Base-by-base conservation (phyloP, 306 rosid genomes). In the Lupinus albus region DNA sequence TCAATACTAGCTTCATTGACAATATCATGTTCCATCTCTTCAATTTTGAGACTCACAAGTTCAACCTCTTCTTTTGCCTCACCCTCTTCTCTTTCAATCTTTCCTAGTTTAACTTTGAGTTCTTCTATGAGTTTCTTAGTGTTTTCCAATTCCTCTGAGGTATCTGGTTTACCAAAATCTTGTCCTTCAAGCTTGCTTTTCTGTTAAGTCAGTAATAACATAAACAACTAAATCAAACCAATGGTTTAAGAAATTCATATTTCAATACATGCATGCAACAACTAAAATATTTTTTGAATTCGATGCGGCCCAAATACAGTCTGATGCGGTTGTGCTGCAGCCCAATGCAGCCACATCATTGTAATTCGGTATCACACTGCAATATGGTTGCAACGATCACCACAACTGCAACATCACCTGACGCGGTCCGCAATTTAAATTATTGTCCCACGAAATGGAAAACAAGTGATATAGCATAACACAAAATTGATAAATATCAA, bases 21-120 rank as follows among this genome's bases (percentile, higher is more conserved):
- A 74, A 93, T 84, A 3, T 92, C 94, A 71, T 89, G 85, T 81
- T 90, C 94, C 86, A 93, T 70, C 85, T 88, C 98, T 79, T 89
- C 86, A 67, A 90, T 93, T 81, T 86, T 82, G 50, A 72, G 83
- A 82, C 80, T 83, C 49, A 88, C 87, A 18, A 81, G 81, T 64
- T 84, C 87, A 0, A 87, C 85, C 74, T 88, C 96, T 71, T 93
- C 87, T 71, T 75, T 86, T 54, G 88, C 91, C 61, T 80, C 79
- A 47, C 55, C 65, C 81, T 85, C 96, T 41, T 93, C 96, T 21
- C 79, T 83, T 75, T 90, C 85, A 51, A 83, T 84, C 69, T 79
- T 83, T 71, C 86, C 92, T n/a, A 93, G 74, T 70, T 77, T 83
- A 10, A 78, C 79, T 73, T 83, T 86, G 50, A 93, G 70, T 52